Base-by-base conservation (phyloP, 257 asterid species). In the Haberlea rhodopensis region DNA sequence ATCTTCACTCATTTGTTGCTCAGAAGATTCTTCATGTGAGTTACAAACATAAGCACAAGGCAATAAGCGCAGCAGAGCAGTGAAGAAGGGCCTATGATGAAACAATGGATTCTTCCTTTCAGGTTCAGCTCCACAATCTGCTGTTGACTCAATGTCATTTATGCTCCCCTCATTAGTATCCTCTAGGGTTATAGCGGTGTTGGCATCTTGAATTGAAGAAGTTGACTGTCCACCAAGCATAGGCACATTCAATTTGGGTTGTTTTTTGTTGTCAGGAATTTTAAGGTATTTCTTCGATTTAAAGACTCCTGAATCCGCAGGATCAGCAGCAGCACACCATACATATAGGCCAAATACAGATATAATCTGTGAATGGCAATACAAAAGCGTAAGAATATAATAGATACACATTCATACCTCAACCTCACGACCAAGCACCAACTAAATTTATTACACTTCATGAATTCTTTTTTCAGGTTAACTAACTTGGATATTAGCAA, bases 321-420 rank as follows among this genome's bases (percentile, higher is more conserved):
- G 99, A 80, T 94, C 99, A 53, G 95, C 78, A 37, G 79, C 99
- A 19, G 96, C 97, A 49, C 99, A 90, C 96, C 99, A 90, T 60
- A 94, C 82, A 75, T 94, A 94, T 55, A 94, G 84, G 66, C 97
- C 81, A 65, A 94, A 88, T 32, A 81, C 90, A 43, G 86, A 74
- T 48, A 81, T 69, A 63, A 94, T 82, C 99, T 94, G 91, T 55
- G 74, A 69, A 58, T 22, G 26, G 61, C 20, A 27, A 28, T n/a
- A 52, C 1, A 11, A 16, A 15, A 27, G 25, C 19, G 29, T 15
- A 26, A 70, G 52, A 31, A 21, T 16, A 56, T 55, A 31, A 4
- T 16, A 27, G 20, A n/a, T 29, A 3, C 15, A 4, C 2, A 25
- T 68, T 20, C n/a, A 45, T 5, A 25, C 16, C 23, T 60, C 55